Evolutionary conservation across 768 basidiomycete species (phyloP).

Genomic region (Suillus subalutaceus): DNA sequence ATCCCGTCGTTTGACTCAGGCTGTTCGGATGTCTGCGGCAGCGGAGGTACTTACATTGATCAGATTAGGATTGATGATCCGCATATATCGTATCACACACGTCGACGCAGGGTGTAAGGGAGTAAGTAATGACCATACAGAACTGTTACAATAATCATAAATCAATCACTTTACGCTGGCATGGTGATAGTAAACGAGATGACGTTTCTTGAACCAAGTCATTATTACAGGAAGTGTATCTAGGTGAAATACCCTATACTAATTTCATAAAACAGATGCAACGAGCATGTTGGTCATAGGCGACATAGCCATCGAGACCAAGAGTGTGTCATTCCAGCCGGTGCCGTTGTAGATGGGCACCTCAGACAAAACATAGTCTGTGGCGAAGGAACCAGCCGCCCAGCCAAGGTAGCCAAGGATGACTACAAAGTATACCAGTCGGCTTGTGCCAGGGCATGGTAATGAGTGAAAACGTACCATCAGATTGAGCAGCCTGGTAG

Average conservation of each 20-base stretch:
- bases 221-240: not conserved
- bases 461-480: slow-evolving; percentile 37
- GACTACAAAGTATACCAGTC: slow-evolving; percentile 30
- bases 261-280: slow-evolving; percentile 12
- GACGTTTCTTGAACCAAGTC: not conserved
- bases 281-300: slow-evolving; percentile 21
- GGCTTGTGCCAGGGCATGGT: not conserved
- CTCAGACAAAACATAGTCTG: slow-evolving; percentile 38
- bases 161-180: not conserved
- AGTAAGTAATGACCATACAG: not conserved
- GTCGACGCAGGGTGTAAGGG: not conserved
- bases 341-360: slow-evolving; percentile 33
- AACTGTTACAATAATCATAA: not conserved
- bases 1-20: not conserved
- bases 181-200: not conserved
- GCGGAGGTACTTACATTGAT: not conserved
- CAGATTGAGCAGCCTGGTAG: slow-evolving; percentile 50
- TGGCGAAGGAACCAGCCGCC: slow-evolving; percentile 56
- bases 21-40: not conserved
- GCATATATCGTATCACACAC: not conserved
- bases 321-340: slow-evolving; percentile 40
- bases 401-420: slow-evolving; percentile 60
- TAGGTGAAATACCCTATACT: too few relatives aligned
- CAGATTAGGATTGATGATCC: not conserved
- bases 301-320: slow-evolving; percentile 39